Evolutionary conservation across 495 filamentous ascomycete species (phyloP), one percentile per base, ranked within the genome.

Genomic region (Neurospora pannonica): DNA sequence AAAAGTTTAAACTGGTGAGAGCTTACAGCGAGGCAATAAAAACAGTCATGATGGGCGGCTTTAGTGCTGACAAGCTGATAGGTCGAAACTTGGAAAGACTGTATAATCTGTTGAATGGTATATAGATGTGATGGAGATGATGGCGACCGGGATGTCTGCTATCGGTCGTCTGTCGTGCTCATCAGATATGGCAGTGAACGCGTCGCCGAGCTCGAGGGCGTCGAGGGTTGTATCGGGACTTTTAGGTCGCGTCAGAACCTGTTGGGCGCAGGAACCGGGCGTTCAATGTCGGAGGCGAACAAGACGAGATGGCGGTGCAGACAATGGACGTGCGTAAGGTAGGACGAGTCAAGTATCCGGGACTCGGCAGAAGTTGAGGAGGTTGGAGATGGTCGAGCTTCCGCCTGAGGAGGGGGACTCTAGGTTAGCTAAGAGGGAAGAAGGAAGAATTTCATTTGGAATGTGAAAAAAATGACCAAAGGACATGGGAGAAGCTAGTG

Each of bases 1-100:
- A 75, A 73, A 38, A 36, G 37, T 39, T 67, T 36, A 40, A 38
- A 75, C 71, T 60, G 13, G 70, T 46, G 28, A 36, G 67, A 8
- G 87, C 91, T 87, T 87, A 95, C 93, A 95, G 85, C n/a, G 93
- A 94, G 76, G 88, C 92, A 73, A 95, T 88, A 79, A 94, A 94
- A 82, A 94, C 88, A 8, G 93, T 94, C 92, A 94, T 94, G 75
- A 71, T 89, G 86, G 77, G 76, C 76, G 69, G 71, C 38, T 71
- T 71, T 73, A 24, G 37, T n/a, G 54, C n/a, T 71, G 31, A 42
- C 13, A 17, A 72, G 42, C 38, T 24, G 37, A 42, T 48, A 36
- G 34, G 46, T 71, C 24, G 43, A 11, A 72, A 46, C 17, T 48
- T 67, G 17, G 21, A 37, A 38, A 67, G 19, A 21, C 34, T 6